A percentile compares a stretch with the other conserved stretches of the same genome.
Conservation (phyloP, 208 protist genomes). For the Leishmania turanica region DNA sequence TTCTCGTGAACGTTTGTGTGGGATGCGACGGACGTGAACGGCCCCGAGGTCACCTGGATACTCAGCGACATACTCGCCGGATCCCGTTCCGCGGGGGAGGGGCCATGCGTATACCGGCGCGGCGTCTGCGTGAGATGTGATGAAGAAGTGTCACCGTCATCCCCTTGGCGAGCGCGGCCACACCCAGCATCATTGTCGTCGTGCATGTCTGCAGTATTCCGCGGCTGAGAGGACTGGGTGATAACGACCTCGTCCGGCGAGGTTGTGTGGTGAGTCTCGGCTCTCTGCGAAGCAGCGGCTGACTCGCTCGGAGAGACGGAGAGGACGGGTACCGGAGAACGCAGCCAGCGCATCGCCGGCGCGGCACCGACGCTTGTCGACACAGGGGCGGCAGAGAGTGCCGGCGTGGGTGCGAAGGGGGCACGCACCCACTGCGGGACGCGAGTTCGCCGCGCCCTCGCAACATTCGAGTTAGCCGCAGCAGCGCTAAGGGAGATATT, state of each 20-base stretch:
- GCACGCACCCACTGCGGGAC: conserved; percentile 24
- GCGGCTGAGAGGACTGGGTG: not conserved
- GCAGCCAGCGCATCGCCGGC: conserved; percentile 7
- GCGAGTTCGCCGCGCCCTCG: not conserved
- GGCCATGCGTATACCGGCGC: not conserved
- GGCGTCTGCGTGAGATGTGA: conserved; percentile 5
- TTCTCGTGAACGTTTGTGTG: not conserved
- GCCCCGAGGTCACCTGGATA: not conserved
- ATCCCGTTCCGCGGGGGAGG: not conserved
- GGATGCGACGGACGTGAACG: too few species aligned
- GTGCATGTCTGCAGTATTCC: too few species aligned
- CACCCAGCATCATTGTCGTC: not conserved
- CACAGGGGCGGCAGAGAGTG: conserved; percentile 2
- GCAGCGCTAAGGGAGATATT: not conserved
- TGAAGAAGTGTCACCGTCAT: not conserved
- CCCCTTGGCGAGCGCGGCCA: not conserved
- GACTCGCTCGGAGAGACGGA: not conserved
- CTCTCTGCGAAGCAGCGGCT: not conserved
- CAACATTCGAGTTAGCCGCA: not conserved
- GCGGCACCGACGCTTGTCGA: not conserved
- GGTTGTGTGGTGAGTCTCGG: not conserved
- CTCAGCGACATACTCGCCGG: not conserved
- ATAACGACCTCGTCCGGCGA: not conserved
- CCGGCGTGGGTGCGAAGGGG: conserved; percentile 11
- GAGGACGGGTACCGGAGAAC: not conserved